Evolutionary conservation across 2,329 filamentous ascomycete genomes (phyloP), one percentile per base, ranked within the genome.

Genomic region (Hypoxylon sp.): DNA sequence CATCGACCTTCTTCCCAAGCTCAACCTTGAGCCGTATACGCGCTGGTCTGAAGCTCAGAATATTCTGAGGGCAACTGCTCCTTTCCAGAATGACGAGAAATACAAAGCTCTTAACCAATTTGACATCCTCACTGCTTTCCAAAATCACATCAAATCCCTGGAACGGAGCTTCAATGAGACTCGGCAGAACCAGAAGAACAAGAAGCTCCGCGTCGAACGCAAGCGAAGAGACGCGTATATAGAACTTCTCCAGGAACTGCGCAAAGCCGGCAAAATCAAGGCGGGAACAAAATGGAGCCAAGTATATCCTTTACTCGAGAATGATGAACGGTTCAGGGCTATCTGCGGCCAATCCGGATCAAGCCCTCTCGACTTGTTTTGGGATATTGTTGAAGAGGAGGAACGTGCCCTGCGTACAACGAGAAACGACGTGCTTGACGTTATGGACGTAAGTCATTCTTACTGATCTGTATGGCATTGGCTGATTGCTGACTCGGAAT

Each of bases 351-450:
- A 96, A 75, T 80, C 87, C 62, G 94, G 95, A 59, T 97, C 94
- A 3, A 91, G 88, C 3, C 93, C 96, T 12, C 85, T 97, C 69
- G 93, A 98, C 74, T 83, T 99, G 5, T 98, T 99, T 81, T 97
- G 95, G 93, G 96, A 99, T 77, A 83, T 94, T 49, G 85, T 98
- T 24, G 96, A 98, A 77, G 93, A 97, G 77, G 93, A 98, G 78
- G 95, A 99, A 75, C 89, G 92, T 61, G 89, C 90, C n/a, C 83
- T 97, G 49, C 90, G 94, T 65, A 89, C 88, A 51, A 90, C 91
- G 50, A 86, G 93, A 65, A 96, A 96, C 75, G 89, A 93, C 75
- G 91, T 96, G 38, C 82, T 96, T 69, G 93, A 97, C 80, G 93
- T 96, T 71, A 85, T 97, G 71, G 92, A 96, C 84, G 93, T 96